Evolutionary conservation across 768 basidiomycete genomes (phyloP), one percentile per base, ranked within the genome.

Genomic region (Tricholoma saponaceum): DNA sequence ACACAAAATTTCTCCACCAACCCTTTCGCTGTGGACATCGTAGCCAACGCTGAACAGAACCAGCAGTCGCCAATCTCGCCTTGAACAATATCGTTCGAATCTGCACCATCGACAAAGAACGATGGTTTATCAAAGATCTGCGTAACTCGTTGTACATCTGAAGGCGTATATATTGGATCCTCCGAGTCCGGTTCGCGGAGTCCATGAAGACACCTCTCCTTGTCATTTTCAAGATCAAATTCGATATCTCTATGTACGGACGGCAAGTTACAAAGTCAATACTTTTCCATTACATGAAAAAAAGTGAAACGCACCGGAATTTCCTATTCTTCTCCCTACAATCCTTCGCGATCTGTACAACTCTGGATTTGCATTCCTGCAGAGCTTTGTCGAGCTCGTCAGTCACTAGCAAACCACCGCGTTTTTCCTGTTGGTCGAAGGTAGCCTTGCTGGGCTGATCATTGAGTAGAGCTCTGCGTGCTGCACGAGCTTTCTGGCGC

Each of bases 1-100:
- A 83, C 79, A 58, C 83, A 84, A 32, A 81, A 73, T 59, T 79
- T 80, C 63, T 83, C 77, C 5, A 83, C 69, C 47, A 83, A 66
- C 1, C 74, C 75, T 1, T 74, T 64, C 0, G 72, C 62, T 5
- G 78, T 76, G 3, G 80, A 70, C 63, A 83, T 76, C 0, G 78
- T 79, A 5, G 81, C 76, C 51, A 83, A 60, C 1, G 81, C 83
- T 6, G 76, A 78, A 8, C 83, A 63, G 63, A 84, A 79, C 75
- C 81, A 83, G 59, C 82, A 83, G 60, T 83, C 75, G 0, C 79
- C 80, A n/a, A 83, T 59, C 6, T 56, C 62, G 6, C 83, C 82
- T 67, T 83, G 82, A 3, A 74, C 70, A 18, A 81, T 77, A 59
- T 81, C 79, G 26, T 70, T 75, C 2, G 77, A 73, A 50, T 72